Evolutionary conservation across 1,284 basidiomycete species (phyloP).

Genomic region (Cryptococcus sp.): DNA sequence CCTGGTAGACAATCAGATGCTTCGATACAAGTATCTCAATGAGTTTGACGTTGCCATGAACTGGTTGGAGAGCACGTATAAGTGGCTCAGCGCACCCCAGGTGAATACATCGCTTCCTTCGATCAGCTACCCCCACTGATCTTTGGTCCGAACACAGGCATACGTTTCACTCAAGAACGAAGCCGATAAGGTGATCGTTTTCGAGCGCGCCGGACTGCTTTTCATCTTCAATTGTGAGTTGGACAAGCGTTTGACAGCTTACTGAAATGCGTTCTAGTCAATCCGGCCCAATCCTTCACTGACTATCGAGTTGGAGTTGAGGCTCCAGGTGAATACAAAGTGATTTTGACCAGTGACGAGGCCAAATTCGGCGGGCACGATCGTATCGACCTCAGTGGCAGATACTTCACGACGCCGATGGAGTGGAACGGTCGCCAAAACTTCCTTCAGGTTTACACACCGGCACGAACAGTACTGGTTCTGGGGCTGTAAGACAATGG

Average conservation of each 20-base stretch:
- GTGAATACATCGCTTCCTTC: conserved; percentile 50
- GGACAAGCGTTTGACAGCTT: neutral
- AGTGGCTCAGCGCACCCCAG: conserved; percentile 83
- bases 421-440: conserved; percentile 92
- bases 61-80: conserved; percentile 70
- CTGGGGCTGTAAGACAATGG: conserved; percentile 54
- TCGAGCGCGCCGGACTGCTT: conserved; percentile 85
- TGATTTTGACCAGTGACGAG: conserved; percentile 82
- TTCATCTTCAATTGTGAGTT: conserved; percentile 86
- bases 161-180: conserved; percentile 93
- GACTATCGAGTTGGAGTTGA: conserved; percentile 94
- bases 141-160: conserved; percentile 58
- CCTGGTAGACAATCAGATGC: conserved; percentile 77
- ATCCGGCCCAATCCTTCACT: conserved; percentile 80
- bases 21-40: conserved; percentile 91
- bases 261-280: conserved; percentile 56
- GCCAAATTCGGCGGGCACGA: conserved; percentile 85
- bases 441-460: conserved; percentile 81
- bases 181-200: conserved; percentile 86
- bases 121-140: neutral
- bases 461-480: conserved; percentile 71
- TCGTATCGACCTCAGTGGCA: conserved; percentile 67
- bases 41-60: conserved; percentile 96
- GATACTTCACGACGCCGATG: conserved; percentile 79
- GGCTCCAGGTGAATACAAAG: conserved; percentile 78